Evolutionary conservation across 2,329 filamentous ascomycete species (phyloP), one percentile per base, ranked within the genome.

Genomic region (Fusarium luffae): DNA sequence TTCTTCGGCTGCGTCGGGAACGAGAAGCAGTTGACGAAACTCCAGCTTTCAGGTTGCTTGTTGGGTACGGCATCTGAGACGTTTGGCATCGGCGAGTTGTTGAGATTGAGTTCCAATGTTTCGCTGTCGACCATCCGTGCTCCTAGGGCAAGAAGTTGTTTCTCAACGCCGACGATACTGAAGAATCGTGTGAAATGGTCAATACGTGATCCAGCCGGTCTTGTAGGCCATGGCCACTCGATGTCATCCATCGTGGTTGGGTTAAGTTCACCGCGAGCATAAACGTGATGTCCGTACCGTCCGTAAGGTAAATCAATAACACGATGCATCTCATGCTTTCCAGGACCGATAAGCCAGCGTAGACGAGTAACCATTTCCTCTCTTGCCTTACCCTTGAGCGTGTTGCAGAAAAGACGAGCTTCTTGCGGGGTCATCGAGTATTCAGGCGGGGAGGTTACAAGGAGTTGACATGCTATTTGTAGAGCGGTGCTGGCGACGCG

Each of bases 251-350:
- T 25, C 0, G 58, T 43, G 4, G 57, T 4, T 3, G 73, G 73
- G 25, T 63, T 72, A 2, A 75, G 65, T 21, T 75, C 73, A 19
- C 27, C 54, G 4, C 61, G 55, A 1, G 73, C 62, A 40, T 74
- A 74, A 18, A 75, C 62, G 7, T 70, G 66, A 4, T 70, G 63
- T 3, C 72, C 73, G 44, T 75, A 74, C 16, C 74, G 64, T 14
- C 74, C 74, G 27, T 75, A 75, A 1, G 72, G 72, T 1, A 75
- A 28, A 51, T 75, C 69, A 19, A 75, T 66, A n/a, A 74, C 74
- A 18, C 68, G 69, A 28, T 71, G 61, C 59, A 75, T 75, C 47
- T 76, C 66, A 13, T 60, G 44, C 5, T 40, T 57, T 4, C 74
- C 74, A 1, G 74, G 72, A 0, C 74, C 74, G 7, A 75, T 58